A percentile compares a stretch with the other conserved stretches of the same genome.
Evolutionary conservation across 441 rosid species (phyloP).

Genomic region (Aquilaria agallochum): DNA sequence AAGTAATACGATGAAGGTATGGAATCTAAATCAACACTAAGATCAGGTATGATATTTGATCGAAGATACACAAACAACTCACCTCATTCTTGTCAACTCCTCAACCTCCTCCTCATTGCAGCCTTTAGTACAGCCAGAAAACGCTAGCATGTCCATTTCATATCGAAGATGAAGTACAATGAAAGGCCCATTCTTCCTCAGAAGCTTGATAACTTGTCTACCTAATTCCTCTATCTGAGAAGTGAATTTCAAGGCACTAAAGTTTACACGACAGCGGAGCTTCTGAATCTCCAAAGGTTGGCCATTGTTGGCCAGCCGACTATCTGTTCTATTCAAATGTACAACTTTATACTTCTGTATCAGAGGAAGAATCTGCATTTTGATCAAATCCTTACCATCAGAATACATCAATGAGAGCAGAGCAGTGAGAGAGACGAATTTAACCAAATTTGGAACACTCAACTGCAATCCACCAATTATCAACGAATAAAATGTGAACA

Average conservation of each 20-base stretch:
- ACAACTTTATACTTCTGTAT: conserved; percentile 76
- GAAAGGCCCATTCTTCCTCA: conserved; percentile 76
- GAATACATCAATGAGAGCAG: too few relatives aligned
- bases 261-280: conserved; percentile 86
- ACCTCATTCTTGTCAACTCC: conserved; percentile 93
- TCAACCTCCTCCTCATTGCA: conserved; percentile 78
- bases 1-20: not conserved
- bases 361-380: conserved; percentile 82
- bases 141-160: conserved; percentile 97
- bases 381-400: too few relatives aligned
- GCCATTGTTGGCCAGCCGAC: conserved; percentile 77
- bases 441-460: too few relatives aligned
- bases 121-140: conserved; percentile 93
- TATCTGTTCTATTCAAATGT: conserved; percentile 80
- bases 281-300: conserved; percentile 76
- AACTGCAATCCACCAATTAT: too few relatives aligned
- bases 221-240: conserved; percentile 92
- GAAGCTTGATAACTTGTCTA: conserved; percentile 61
- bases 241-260: conserved; percentile 75
- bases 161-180: conserved; percentile 87
- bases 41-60: not conserved
- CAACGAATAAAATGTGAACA: not conserved
- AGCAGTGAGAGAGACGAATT: too few relatives aligned
- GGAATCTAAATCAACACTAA: conserved; percentile 4
- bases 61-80: conserved; percentile 7